Conservation (phyloP, 768 basidiomycete genomes). For the Calocybe gangraenosa region DNA sequence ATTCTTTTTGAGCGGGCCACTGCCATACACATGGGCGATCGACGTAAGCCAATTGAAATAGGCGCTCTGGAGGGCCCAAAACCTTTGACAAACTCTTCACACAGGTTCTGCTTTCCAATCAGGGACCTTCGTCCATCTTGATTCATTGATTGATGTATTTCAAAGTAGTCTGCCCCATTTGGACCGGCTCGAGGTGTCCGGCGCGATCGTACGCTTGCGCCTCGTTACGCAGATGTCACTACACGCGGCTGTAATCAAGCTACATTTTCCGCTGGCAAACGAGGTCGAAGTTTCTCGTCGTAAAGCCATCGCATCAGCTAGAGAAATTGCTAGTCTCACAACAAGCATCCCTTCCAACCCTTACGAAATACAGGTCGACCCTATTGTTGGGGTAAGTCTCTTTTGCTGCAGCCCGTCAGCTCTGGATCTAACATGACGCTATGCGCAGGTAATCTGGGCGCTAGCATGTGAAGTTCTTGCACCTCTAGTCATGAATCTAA, state of each 20-base stretch:
- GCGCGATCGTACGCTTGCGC: not conserved
- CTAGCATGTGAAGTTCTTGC: not conserved
- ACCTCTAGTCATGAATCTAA: not conserved
- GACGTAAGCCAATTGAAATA: not conserved
- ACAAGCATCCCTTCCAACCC: not conserved
- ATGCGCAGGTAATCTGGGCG: not conserved
- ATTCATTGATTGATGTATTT: conserved; percentile 4
- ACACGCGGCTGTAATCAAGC: not conserved
- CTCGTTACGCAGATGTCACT: not conserved
- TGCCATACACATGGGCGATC: not conserved
- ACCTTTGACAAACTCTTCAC: not conserved
- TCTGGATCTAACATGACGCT: not conserved
- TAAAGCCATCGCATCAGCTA: not conserved
- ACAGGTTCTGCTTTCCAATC: conserved; percentile 6
- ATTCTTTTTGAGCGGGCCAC: conserved; percentile 3
- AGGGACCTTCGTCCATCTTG: not conserved
- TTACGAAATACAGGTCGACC: not conserved
- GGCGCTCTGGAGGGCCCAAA: not conserved
- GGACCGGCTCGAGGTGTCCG: not conserved
- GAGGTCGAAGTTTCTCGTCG: not conserved
- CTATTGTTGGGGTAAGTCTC: not conserved
- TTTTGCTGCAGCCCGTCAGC: not conserved
- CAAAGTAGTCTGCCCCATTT: not conserved
- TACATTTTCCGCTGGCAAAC: not conserved
- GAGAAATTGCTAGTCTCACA: not conserved